Conservation (phyloP, 73 alveolate genomes). For the Paramecium tetraurelia region DNA sequence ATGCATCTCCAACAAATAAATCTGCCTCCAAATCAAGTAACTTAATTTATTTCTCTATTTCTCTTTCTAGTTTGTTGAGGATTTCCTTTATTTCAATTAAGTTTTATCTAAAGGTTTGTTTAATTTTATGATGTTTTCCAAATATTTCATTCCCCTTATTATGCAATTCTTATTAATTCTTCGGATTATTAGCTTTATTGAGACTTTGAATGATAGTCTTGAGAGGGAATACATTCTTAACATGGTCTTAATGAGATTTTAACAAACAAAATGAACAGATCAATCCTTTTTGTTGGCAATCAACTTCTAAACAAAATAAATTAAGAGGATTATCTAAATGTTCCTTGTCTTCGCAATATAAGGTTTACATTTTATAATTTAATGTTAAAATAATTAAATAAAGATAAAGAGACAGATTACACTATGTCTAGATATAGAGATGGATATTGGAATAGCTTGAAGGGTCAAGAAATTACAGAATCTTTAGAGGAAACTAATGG, state of each 20-base stretch:
- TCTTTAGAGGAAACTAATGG: background rate
- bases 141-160: constrained; percentile 40
- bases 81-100: constrained; percentile 16
- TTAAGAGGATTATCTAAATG: constrained; percentile 32
- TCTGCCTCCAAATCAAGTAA: constrained; percentile 30
- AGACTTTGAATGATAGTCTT: constrained; percentile 23
- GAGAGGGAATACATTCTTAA: background rate
- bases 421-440: background rate
- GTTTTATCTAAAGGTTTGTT: background rate
- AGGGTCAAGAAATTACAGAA: background rate
- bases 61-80: background rate
- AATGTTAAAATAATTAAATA: constrained; percentile 24
- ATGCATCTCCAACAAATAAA: constrained; percentile 49
- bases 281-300: background rate
- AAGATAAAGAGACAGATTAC: background rate
- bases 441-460: background rate
- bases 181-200: constrained; percentile 40
- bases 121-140: constrained; percentile 41
- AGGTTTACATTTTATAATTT: background rate
- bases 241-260: constrained; percentile 8
- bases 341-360: background rate
- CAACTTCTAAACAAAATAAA: background rate
- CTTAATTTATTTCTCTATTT: constrained; percentile 25
- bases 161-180: background rate
- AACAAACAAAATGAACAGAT: constrained; percentile 35